Conservation (phyloP, 164 flowering plant genomes). For the Aristolochia contorta region DNA sequence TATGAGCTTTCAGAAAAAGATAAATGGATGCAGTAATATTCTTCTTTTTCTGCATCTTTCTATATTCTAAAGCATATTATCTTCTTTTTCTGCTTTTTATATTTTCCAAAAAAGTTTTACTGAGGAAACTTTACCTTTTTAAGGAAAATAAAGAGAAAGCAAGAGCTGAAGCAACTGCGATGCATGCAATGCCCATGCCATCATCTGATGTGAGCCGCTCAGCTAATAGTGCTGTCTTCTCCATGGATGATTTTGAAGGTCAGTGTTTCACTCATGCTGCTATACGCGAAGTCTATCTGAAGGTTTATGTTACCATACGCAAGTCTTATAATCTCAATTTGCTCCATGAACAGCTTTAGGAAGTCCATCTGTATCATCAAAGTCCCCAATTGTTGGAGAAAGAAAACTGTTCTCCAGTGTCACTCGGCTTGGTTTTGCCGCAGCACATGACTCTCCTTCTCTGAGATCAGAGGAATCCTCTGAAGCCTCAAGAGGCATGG, state of each 20-base stretch:
- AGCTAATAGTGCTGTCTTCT: slow-evolving; percentile 35
- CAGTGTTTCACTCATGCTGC: not conserved
- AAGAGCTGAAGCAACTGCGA: slow-evolving; percentile 57
- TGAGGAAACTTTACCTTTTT: not conserved
- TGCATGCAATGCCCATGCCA: slow-evolving; percentile 20
- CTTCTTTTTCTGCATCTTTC: too few relatives aligned
- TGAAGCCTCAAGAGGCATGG: slow-evolving; percentile 14
- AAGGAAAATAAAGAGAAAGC: slow-evolving; percentile 65
- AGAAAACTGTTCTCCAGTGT: slow-evolving; percentile 72
- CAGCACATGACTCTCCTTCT: slow-evolving; percentile 71
- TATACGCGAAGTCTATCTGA: too few relatives aligned
- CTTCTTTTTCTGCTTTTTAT: too few relatives aligned
- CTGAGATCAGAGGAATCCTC: slow-evolving; percentile 35
- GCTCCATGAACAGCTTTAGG: slow-evolving; percentile 52
- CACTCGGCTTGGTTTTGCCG: slow-evolving; percentile 84
- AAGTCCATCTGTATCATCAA: slow-evolving; percentile 37
- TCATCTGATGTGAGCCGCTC: slow-evolving; percentile 21
- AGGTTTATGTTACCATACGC: too few relatives aligned
- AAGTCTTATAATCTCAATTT: not conserved
- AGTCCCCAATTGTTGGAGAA: slow-evolving; percentile 50
- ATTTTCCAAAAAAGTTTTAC: too few relatives aligned
- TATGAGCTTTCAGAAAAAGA: too few relatives aligned
- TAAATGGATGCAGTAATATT: too few relatives aligned
- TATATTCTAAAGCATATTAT: too few relatives aligned
- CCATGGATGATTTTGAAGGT: slow-evolving; percentile 90